These are phyloP conservation scores for Chlorella sorokiniana DNA, from an alignment of 139 green algal genomes.

Conservation along the genomic window DNA sequence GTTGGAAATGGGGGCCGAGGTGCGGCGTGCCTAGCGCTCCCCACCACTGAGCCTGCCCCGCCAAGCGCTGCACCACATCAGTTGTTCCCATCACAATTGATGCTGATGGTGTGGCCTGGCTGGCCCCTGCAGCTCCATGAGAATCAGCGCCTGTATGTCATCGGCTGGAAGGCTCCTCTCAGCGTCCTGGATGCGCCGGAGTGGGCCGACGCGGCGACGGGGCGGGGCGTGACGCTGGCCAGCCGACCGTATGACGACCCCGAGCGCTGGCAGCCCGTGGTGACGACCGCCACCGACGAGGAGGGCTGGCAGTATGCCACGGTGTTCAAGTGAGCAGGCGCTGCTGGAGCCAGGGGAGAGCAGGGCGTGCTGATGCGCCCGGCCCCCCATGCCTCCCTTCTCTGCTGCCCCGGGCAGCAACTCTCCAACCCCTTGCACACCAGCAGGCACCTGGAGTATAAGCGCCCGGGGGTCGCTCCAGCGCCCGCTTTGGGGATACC, in stretches of 20 bases:
- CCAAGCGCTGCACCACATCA: too few species aligned
- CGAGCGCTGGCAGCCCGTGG: conserved; percentile 33
- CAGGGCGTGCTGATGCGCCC: too few species aligned
- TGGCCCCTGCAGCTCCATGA: too few species aligned
- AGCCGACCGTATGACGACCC: not conserved
- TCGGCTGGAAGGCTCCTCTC: conserved; percentile 40
- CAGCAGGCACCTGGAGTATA: conserved; percentile 55
- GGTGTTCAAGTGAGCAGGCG: conserved; percentile 52
- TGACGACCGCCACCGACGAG: conserved; percentile 38
- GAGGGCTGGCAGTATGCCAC: conserved; percentile 60
- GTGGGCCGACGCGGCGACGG: conserved; percentile 43
- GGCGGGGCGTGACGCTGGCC: conserved; percentile 19
- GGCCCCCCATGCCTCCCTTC: too few species aligned
- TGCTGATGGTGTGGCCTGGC: too few species aligned
- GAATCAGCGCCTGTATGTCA: too few species aligned
- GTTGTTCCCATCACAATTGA: too few species aligned
- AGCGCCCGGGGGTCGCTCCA: conserved; percentile 49
- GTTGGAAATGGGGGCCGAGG: too few species aligned
- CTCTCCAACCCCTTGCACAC: too few species aligned
- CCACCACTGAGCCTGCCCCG: too few species aligned
- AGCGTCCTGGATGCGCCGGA: conserved; percentile 44
- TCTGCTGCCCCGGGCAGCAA: not conserved
- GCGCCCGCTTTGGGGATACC: conserved; percentile 47
- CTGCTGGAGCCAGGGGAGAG: not conserved
- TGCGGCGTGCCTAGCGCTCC: too few species aligned